Percentiles rank a stretch among this genome's conserved stretches.
These are phyloP conservation scores for Escovopsis weberi DNA, from an alignment of 2,329 filamentous ascomycete species.

Conservation along the genomic window DNA sequence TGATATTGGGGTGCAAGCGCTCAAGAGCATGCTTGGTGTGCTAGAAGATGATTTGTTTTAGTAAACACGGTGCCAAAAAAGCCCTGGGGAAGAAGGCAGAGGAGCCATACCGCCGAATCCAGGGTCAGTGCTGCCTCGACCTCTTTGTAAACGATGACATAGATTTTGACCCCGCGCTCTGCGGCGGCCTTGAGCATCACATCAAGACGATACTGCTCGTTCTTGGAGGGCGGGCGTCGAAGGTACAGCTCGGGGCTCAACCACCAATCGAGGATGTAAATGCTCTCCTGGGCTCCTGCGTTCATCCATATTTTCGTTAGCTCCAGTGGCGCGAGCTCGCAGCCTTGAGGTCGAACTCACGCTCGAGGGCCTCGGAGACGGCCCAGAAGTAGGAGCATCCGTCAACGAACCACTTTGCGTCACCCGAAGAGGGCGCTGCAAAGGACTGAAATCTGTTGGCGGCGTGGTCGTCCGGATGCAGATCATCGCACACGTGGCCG, in stretches of 20 bases:
- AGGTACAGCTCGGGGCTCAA: conserved; percentile 79
- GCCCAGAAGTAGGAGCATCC: conserved; percentile 77
- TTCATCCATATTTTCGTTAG: conserved; percentile 2
- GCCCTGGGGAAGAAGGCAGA: conserved; percentile 13
- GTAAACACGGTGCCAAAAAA: background rate
- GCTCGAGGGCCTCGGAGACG: conserved; percentile 62
- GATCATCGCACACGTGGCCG: conserved; percentile 25
- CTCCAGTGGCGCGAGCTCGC: background rate
- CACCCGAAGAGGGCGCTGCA: conserved; percentile 55
- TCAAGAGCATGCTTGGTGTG: conserved; percentile 75
- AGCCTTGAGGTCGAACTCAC: conserved; percentile 18
- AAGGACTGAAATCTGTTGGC: conserved; percentile 51
- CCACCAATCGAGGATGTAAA: conserved; percentile 89
- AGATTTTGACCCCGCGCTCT: conserved; percentile 68
- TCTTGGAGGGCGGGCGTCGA: conserved; percentile 63
- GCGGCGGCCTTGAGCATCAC: conserved; percentile 70
- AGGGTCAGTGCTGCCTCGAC: conserved; percentile 64
- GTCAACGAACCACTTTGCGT: conserved; percentile 81
- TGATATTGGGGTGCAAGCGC: conserved; percentile 65
- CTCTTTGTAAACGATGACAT: conserved; percentile 88
- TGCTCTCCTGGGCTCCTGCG: conserved; percentile 53
- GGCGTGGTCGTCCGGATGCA: conserved; percentile 27
- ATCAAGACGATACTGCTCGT: conserved; percentile 74
- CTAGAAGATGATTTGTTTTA: conserved; percentile 18
- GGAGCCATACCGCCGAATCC: conserved; percentile 23